Base-by-base conservation (phyloP, 768 basidiomycete genomes). In the Obba rivulosa region DNA sequence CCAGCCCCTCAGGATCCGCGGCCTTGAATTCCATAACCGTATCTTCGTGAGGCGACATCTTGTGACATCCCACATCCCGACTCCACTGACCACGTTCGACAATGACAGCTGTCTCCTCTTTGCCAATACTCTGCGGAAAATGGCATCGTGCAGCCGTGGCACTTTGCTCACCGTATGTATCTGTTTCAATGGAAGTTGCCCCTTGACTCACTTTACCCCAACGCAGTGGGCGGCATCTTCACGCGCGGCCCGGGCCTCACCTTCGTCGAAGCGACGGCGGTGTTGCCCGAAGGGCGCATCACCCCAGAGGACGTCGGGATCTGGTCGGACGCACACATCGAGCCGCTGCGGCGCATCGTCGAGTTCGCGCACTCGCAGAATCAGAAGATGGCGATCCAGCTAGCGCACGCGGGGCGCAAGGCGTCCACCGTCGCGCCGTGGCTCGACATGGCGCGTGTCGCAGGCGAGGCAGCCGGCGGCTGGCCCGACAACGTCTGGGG, bases 371-470 rank as follows among this genome's bases (percentile, higher is more conserved):
- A 86, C 57, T 77, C 79, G 0, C 82, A 83, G 55, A 77, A 73
- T 41, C 79, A 83, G 59, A 80, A 81, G 41, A 75, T 89, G n/a
- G 87, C 71, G 13, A 82, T 89, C 41, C 89, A 91, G 59, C 75
- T 90, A 8, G 81, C 75, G 0, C 87, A 90, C 53, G 85, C 85
- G 0, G 87, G 87, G 0, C 71, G 87, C 11, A 89, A 89, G 61
- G 84, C 79, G 0, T 80, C 79, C 7, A 80, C 74, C 0, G 63
- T 76, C 16, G 75, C 80, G 1, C 82, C 84, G 0, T 89, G 83
- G 83, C 61, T 84, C 18, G 41, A 75, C 13, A 51, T 76, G 56
- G 79, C 85, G 25, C 48, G 45, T 8, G 43, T 57, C 9, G 76
- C 75, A 2, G 56, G 62, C 0, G 65, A 67, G 41, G 66, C 63